Percentiles rank a stretch among this genome's conserved stretches.
Conservation (phyloP, 331 rosid species). For the Rosa hybrid region DNA sequence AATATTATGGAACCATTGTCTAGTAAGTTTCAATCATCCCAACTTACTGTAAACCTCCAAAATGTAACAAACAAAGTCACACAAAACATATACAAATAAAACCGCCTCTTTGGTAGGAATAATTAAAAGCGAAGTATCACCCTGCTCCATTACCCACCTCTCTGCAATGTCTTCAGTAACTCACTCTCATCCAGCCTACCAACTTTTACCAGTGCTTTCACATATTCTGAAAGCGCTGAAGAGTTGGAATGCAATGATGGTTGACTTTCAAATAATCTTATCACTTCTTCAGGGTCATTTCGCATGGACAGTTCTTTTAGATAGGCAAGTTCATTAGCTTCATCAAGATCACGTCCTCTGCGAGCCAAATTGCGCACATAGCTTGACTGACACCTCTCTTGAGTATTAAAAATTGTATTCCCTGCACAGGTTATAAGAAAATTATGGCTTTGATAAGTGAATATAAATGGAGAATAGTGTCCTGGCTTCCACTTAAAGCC, state of each 20-base stretch:
- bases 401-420: constrained; percentile 39
- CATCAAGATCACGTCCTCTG: constrained; percentile 61
- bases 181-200: constrained; percentile 83
- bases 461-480: not conserved
- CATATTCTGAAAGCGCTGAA: constrained; percentile 76
- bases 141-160: constrained; percentile 54
- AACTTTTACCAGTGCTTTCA: constrained; percentile 78
- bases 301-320: constrained; percentile 73
- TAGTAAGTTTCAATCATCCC: not conserved
- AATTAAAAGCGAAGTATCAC: constrained; percentile 6
- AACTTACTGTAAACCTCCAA: not conserved
- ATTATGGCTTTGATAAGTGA: not conserved
- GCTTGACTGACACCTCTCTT: constrained; percentile 64
- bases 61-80: not conserved
- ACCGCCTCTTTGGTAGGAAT: not conserved
- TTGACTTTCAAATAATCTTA: constrained; percentile 76
- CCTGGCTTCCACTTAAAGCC: not conserved
- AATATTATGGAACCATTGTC: not conserved
- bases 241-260: constrained; percentile 67
- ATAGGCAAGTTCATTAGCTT: constrained; percentile 67
- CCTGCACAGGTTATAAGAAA: constrained; percentile 41
- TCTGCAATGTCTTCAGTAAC: constrained; percentile 66
- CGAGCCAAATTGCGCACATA: constrained; percentile 72
- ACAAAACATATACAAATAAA: not conserved
- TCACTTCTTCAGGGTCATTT: constrained; percentile 76